Percentiles rank a stretch among this genome's conserved stretches.
Evolutionary conservation across 1,284 basidiomycete species (phyloP).

Genomic region (Microbotryum saponariae): DNA sequence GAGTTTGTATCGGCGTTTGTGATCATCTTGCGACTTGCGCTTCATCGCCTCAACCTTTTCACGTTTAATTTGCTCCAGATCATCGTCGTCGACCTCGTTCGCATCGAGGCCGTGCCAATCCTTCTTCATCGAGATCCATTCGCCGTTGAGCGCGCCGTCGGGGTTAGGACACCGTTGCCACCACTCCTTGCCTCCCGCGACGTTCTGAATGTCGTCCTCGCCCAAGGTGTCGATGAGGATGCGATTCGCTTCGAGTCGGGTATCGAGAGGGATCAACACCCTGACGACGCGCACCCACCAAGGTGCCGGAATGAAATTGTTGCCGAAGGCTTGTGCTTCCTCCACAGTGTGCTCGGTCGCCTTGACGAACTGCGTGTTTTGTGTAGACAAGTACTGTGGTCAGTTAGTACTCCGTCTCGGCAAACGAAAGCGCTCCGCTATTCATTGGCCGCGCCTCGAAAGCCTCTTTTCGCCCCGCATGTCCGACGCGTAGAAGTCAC

Average conservation of each 20-base stretch:
- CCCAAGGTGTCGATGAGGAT: conserved; percentile 74
- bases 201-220: conserved; percentile 63
- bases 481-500: conserved; percentile 1
- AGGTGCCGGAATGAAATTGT: conserved; percentile 75
- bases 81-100: conserved; percentile 13
- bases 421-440: too few species aligned
- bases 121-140: conserved; percentile 70
- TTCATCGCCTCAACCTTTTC: not conserved
- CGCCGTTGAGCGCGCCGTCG: conserved; percentile 68
- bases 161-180: conserved; percentile 82
- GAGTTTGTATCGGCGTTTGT: conserved; percentile 18
- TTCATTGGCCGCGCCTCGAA: too few species aligned
- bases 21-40: conserved; percentile 10
- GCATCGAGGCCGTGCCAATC: conserved; percentile 40
- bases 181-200: conserved; percentile 89
- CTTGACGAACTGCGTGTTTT: conserved; percentile 5
- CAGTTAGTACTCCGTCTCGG: conserved; percentile 8
- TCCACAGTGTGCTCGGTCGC: conserved; percentile 62
- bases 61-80: conserved; percentile 3
- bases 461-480: too few species aligned
- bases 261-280: conserved; percentile 54
- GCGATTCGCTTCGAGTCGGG: conserved; percentile 69
- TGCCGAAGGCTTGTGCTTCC: conserved; percentile 73
- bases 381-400: not conserved
- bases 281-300: conserved; percentile 78